These are phyloP conservation scores for Penicillium verrucosum DNA, from an alignment of 2,329 filamentous ascomycete genomes.

Conservation along the genomic window DNA sequence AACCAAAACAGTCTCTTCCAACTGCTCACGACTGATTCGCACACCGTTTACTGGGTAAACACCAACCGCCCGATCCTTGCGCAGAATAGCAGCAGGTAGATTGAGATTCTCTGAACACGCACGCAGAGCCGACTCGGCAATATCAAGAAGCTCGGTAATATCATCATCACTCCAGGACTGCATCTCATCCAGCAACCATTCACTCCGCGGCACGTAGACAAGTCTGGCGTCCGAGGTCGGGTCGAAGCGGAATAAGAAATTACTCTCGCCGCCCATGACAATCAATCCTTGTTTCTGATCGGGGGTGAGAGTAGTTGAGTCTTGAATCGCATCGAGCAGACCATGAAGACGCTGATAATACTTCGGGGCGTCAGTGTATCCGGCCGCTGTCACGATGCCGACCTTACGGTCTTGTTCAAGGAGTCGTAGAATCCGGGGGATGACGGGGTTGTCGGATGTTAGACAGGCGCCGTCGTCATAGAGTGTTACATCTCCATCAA, in stretches of 20 bases:
- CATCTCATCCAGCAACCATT: slow-evolving; percentile 62
- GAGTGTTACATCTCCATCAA: slow-evolving; percentile 95
- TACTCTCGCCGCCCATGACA: slow-evolving; percentile 93
- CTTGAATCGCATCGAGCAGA: slow-evolving; percentile 73
- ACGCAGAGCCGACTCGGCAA: slow-evolving; percentile 77
- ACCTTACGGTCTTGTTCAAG: slow-evolving; percentile 76
- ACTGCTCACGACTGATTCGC: slow-evolving; percentile 77
- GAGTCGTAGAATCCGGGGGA: slow-evolving; percentile 65
- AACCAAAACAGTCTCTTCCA: slow-evolving; percentile 93
- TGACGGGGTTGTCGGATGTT: slow-evolving; percentile 71
- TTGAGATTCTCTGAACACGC: slow-evolving; percentile 78
- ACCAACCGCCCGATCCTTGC: slow-evolving; percentile 84
- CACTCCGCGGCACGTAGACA: slow-evolving; percentile 55
- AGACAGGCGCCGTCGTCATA: slow-evolving; percentile 87
- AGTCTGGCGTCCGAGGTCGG: slow-evolving; percentile 64
- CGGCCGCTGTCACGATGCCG: slow-evolving; percentile 94
- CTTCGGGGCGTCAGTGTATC: slow-evolving; percentile 80
- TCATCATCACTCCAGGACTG: slow-evolving; percentile 56
- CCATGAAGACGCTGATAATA: slow-evolving; percentile 88
- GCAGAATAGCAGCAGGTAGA: slow-evolving; percentile 73
- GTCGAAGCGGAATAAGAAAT: slow-evolving; percentile 85
- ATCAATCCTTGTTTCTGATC: slow-evolving; percentile 74
- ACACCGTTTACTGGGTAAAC: slow-evolving; percentile 64
- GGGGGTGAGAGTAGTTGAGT: slow-evolving; percentile 58
- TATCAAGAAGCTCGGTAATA: slow-evolving; percentile 77